Percentiles rank a stretch among this genome's conserved stretches.
These are phyloP conservation scores for Crithidia mellificae DNA, from an alignment of 208 protist species.

Conservation along the genomic window DNA sequence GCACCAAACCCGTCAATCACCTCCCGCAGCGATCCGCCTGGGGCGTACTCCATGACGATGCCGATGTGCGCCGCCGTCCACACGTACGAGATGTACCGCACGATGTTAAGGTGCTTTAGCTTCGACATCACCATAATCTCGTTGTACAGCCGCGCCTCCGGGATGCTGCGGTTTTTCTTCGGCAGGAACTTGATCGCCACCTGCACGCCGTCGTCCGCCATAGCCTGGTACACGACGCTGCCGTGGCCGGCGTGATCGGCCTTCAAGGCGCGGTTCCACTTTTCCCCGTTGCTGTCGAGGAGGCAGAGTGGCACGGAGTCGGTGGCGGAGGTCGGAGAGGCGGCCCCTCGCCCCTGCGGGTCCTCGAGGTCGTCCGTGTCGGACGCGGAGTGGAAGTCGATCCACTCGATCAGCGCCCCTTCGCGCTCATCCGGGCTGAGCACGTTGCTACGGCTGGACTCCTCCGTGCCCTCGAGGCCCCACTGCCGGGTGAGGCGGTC, in stretches of 20 bases:
- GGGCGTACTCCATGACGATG: slow-evolving; percentile 84
- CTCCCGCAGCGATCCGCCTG: slow-evolving; percentile 57
- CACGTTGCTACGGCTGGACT: slow-evolving; percentile 2
- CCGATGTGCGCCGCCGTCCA: slow-evolving; percentile 49
- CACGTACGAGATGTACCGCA: slow-evolving; percentile 63
- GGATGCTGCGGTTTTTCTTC: slow-evolving; percentile 52
- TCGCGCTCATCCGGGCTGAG: slow-evolving; percentile 1
- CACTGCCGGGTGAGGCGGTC: not conserved
- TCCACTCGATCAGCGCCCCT: slow-evolving; percentile 32
- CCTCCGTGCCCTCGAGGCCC: not conserved
- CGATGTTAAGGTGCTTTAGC: slow-evolving; percentile 68
- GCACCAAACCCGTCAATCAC: slow-evolving; percentile 60
- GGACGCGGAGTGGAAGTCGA: slow-evolving; percentile 22
- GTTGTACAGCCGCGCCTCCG: slow-evolving; percentile 36
- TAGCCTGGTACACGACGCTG: slow-evolving; percentile 57
- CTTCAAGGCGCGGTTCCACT: slow-evolving; percentile 54
- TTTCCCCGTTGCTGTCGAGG: slow-evolving; percentile 45
- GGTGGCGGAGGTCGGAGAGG: slow-evolving; percentile 15
- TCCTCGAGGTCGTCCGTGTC: slow-evolving; percentile 7
- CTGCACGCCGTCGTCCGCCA: slow-evolving; percentile 58
- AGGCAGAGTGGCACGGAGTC: slow-evolving; percentile 47
- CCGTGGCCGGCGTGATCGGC: slow-evolving; percentile 55
- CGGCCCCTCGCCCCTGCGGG: not conserved
- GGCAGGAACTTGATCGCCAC: slow-evolving; percentile 77
- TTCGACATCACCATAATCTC: slow-evolving; percentile 55